phyloP scores from a whole-genome alignment of 2,329 filamentous ascomycete species.

The Escovopsis sp. region DNA sequence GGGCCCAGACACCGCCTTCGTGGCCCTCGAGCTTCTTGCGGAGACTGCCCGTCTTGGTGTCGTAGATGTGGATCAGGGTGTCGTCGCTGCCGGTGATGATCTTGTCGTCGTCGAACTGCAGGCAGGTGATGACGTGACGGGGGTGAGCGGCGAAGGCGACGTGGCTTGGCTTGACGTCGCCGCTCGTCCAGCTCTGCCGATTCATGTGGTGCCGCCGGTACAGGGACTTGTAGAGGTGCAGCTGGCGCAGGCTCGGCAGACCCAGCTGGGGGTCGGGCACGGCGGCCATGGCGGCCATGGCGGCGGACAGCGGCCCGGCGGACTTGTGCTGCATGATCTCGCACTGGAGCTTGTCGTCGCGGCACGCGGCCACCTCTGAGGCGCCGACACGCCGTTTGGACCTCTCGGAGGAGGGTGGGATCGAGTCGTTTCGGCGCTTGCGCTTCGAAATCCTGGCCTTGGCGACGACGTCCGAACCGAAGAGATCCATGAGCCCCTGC shows the following conservation, averaged over 20 bases:
- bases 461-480: conserved; percentile 26
- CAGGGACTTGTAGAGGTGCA: conserved; percentile 91
- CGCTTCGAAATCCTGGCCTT: conserved; percentile 38
- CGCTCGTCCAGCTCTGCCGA: conserved; percentile 79
- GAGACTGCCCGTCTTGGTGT: conserved; percentile 83
- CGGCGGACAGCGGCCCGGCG: conserved; percentile 75
- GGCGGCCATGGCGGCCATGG: conserved; percentile 66
- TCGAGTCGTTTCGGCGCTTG: conserved; percentile 34
- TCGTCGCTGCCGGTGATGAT: conserved; percentile 96
- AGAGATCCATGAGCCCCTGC: conserved; percentile 28
- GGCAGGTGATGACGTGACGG: conserved; percentile 88
- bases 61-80: conserved; percentile 93
- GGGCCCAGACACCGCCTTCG: conserved; percentile 92
- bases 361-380: conserved; percentile 27
- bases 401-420: conserved; percentile 27
- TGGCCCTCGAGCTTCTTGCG: conserved; percentile 78
- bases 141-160: conserved; percentile 95
- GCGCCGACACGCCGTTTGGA: conserved; percentile 37
- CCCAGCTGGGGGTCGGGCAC: conserved; percentile 73
- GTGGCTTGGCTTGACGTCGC: conserved; percentile 70
- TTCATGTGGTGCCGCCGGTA: conserved; percentile 90
- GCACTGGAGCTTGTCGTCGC: conserved; percentile 25
- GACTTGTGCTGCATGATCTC: conserved; percentile 39
- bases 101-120: conserved; percentile 96
- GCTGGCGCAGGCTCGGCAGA: conserved; percentile 58